A percentile compares a stretch with the other conserved stretches of the same genome.
These are phyloP conservation scores for Rhodotorula glutinis DNA, from an alignment of 1,284 basidiomycete species.

Conservation along the genomic window DNA sequence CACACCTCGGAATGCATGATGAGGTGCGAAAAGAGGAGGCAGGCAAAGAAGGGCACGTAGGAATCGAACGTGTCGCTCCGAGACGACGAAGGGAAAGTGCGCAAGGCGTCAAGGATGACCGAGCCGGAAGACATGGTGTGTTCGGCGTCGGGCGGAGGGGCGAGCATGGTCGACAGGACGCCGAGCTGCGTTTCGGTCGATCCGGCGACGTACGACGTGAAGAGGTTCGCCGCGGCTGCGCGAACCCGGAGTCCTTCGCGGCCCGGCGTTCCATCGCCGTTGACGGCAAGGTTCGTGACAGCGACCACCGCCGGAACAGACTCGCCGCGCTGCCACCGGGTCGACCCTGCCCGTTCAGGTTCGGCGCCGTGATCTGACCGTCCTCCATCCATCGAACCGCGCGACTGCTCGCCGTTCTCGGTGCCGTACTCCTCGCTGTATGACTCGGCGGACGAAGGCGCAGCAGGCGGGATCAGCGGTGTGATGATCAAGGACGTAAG, in stretches of 20 bases:
- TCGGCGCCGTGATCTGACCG: not conserved
- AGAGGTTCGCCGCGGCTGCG: conserved; percentile 53
- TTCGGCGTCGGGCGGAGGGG: conserved; percentile 32
- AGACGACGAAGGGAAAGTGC: conserved; percentile 51
- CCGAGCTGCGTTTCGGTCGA: conserved; percentile 50
- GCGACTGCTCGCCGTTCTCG: conserved; percentile 44
- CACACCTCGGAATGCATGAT: conserved; percentile 56
- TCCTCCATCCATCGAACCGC: not conserved
- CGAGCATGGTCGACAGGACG: conserved; percentile 56
- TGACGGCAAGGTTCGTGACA: conserved; percentile 47
- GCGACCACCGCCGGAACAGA: conserved; percentile 51
- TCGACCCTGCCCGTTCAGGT: not conserved
- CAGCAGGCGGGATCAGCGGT: conserved; percentile 49
- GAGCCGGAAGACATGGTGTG: conserved; percentile 51
- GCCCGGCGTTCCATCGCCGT: conserved; percentile 47
- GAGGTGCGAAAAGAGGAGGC: conserved; percentile 55
- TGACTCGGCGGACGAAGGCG: conserved; percentile 16
- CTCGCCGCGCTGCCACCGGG: conserved; percentile 37
- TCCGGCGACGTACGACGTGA: conserved; percentile 49
- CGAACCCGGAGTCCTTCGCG: conserved; percentile 46
- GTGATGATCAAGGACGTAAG: conserved; percentile 50
- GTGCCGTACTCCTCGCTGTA: conserved; percentile 37
- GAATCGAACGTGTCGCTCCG: conserved; percentile 52
- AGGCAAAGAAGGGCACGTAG: conserved; percentile 55
- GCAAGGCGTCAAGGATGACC: conserved; percentile 54